Evolutionary conservation across 2,329 filamentous ascomycete genomes (phyloP), one percentile per base, ranked within the genome.

Genomic region (Fusarium brachygibbosum): DNA sequence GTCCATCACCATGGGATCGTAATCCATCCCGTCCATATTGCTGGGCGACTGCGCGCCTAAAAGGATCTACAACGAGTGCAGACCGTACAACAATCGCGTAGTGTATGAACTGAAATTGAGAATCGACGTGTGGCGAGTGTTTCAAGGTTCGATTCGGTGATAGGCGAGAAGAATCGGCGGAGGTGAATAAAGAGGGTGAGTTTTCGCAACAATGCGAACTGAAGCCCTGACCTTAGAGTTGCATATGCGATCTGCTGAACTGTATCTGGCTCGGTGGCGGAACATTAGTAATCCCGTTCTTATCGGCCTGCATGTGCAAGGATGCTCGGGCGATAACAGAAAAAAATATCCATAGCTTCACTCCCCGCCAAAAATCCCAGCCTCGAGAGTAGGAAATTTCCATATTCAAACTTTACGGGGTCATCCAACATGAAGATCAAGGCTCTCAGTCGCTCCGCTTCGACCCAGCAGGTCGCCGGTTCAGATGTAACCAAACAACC

Each of bases 401-500:
- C 35, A 44, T 51, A 38, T 35, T 31, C 29, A 38, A 32, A 31
- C 23, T 48, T 34, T 31, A 19, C 35, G 28, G 40, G 56, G 46
- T 8, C n/a, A 17, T 52, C 57, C 65, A 74, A 60, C 10, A 82
- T 82, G 87, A 89, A 88, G 81, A 87, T 89, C 74, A 89, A 89
- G 81, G 88, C 90, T 53, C 86, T 93, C 74, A 88, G 85, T 69
- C 88, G 91, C 72, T 88, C 90, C 29, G 82, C 88, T 41, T 83
- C 87, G 74, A 86, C 88, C 59, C 85, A 89, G 72, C 90, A 92
- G 79, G 86, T 90, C 29, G 86, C 90, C 19, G 91, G 91, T 63
- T 88, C 89, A 57, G 86, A 87, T 78, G 87, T 90, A 55, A 80
- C 88, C 53, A 90, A 89, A 75, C 83, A 87, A 73, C 88, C 90